A percentile compares a stretch with the other conserved stretches of the same genome.
These are phyloP conservation scores for Ganoderma sinense DNA, from an alignment of 1,284 basidiomycete genomes.

Conservation along the genomic window DNA sequence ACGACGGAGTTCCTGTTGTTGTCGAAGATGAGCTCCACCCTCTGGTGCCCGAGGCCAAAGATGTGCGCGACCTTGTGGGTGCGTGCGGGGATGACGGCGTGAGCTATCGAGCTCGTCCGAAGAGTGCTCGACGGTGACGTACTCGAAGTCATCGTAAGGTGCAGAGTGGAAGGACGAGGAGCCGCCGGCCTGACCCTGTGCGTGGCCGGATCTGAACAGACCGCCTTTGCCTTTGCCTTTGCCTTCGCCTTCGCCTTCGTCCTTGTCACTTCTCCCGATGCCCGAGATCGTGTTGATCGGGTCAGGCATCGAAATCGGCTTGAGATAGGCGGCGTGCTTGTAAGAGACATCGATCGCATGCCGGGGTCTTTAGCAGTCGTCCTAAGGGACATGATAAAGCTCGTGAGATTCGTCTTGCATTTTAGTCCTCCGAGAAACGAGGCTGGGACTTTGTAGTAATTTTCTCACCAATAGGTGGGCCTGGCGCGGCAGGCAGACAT, in stretches of 20 bases:
- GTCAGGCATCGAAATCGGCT: constrained; percentile 41
- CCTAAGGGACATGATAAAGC: constrained; percentile 32
- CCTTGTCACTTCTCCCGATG: constrained; percentile 26
- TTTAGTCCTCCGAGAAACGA: constrained; percentile 36
- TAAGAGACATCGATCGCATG: constrained; percentile 34
- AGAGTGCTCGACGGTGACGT: constrained; percentile 58
- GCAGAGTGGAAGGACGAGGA: constrained; percentile 42
- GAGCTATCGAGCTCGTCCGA: constrained; percentile 33
- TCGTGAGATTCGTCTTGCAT: constrained; percentile 15
- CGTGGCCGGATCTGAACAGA: constrained; percentile 6
- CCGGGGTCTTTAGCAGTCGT: constrained; percentile 34
- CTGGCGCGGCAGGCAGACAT: constrained; percentile 40
- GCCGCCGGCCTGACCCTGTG: constrained; percentile 21
- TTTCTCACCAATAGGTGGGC: constrained; percentile 33
- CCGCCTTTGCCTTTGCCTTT: neutral
- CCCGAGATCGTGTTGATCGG: constrained; percentile 44
- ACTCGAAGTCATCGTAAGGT: constrained; percentile 67
- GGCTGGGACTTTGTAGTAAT: constrained; percentile 31
- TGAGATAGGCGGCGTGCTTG: constrained; percentile 24
- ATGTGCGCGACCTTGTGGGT: constrained; percentile 71
- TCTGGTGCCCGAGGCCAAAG: constrained; percentile 75
- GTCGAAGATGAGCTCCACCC: constrained; percentile 84
- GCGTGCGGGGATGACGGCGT: constrained; percentile 31
- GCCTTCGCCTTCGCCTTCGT: too few relatives aligned
- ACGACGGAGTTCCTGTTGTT: constrained; percentile 77